Base-by-base conservation (phyloP, 108 stramenopile species). In the Cyclotella kingstonii region DNA sequence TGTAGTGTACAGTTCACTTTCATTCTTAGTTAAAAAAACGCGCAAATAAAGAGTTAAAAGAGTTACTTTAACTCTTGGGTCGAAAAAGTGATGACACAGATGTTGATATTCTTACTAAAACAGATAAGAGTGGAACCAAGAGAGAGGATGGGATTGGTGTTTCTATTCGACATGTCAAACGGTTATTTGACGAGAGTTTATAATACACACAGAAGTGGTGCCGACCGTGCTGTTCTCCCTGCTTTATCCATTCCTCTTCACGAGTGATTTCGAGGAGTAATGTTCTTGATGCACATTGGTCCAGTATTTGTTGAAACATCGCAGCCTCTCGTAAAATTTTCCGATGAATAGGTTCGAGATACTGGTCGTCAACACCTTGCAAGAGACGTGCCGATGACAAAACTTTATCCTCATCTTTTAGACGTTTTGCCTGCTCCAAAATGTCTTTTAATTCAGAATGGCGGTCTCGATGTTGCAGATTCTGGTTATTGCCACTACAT, bases 171-270 rank as follows among this genome's bases (percentile, higher is more conserved):
- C 79, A 82, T 11, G 73, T 80, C 27, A 89, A 41, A 29, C 50
- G 34, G 14, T 66, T 48, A 2, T 36, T 12, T 25, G 66, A 41
- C 19, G 54, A 36, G 12, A 90, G 9, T 63, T 86, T 86, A 75
- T 83, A 84, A 67, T 89, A 81, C 4, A 90, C 83, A n/a, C 73
- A 46, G 17, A 80, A 82, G 55, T 83, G 70, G 63, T 77, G 63
- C 12, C 44, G n/a, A 1, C 86, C 81, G 44, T 81, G 74, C 5
- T 75, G 68, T 68, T 84, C 73, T 12, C 81, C 83, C 33, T 81
- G 80, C 50, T 84, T 85, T 15, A 51, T 78, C 84, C 87, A 89
- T 26, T 62, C 81, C 11, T 56, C 66, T 10, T 67, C 42, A 4
- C 48, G 3, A 7, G 43, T 19, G 25, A 1, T 5, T 1, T 39